Percentiles rank a stretch among this genome's conserved stretches.
Conservation (phyloP, 2,329 filamentous ascomycete species). For the Neospermospora avenae region DNA sequence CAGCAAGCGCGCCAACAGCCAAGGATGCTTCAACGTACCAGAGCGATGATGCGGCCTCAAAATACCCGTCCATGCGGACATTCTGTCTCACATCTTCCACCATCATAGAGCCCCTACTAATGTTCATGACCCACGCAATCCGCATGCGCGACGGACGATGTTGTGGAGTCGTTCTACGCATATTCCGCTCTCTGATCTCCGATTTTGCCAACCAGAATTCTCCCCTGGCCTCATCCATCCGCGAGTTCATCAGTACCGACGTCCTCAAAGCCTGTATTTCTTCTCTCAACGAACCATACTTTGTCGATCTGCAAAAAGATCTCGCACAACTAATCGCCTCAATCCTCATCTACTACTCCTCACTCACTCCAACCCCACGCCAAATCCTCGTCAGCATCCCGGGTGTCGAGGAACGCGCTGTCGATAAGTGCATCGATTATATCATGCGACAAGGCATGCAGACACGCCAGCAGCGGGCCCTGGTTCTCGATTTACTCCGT, state of each 20-base stretch:
- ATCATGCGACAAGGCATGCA: constrained; percentile 56
- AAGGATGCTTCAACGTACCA: constrained; percentile 33
- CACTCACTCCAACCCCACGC: constrained; percentile 66
- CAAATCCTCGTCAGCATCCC: constrained; percentile 77
- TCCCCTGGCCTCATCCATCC: constrained; percentile 59
- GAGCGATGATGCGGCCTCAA: constrained; percentile 17
- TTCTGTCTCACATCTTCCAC: constrained; percentile 77
- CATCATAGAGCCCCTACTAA: constrained; percentile 81
- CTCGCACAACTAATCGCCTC: constrained; percentile 82
- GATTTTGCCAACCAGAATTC: constrained; percentile 60
- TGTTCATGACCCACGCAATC: constrained; percentile 89
- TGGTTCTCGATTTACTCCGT: constrained; percentile 81
- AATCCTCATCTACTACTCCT: constrained; percentile 75
- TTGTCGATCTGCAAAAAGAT: constrained; percentile 93
- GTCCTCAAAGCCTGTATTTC: constrained; percentile 88
- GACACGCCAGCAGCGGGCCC: constrained; percentile 72
- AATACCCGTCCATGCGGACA: constrained; percentile 62
- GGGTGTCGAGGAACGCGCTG: constrained; percentile 65
- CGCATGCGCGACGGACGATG: constrained; percentile 87
- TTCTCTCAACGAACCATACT: constrained; percentile 91
- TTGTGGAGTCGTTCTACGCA: constrained; percentile 78
- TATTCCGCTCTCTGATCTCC: constrained; percentile 81
- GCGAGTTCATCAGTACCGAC: constrained; percentile 85
- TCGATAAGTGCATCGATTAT: constrained; percentile 61
- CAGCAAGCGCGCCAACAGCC: constrained; percentile 12